Conservation (phyloP, 371 early-diverging fungal species). For the Lichtheimia ramosa region DNA sequence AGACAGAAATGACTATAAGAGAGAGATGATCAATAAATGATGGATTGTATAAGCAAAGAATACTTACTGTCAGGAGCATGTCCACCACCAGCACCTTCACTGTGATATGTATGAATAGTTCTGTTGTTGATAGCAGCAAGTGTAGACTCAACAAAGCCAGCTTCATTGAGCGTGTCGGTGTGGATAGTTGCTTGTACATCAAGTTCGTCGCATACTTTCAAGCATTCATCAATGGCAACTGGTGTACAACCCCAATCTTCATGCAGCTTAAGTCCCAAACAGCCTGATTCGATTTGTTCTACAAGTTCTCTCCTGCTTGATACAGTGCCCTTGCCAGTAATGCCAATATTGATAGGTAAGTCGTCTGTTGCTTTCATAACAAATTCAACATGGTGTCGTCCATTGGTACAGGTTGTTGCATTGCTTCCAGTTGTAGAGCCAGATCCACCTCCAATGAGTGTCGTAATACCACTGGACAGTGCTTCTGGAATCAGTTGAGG, state of each 20-base stretch:
- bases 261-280: constrained; percentile 89
- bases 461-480: constrained; percentile 83
- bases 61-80: constrained; percentile 82
- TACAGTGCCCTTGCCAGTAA: constrained; percentile 93
- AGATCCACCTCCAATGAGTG: constrained; percentile 92
- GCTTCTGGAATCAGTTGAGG: constrained; percentile 85
- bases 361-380: constrained; percentile 89
- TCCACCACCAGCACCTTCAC: constrained; percentile 97
- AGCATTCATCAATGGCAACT: constrained; percentile 86
- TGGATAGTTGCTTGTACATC: constrained; percentile 94
- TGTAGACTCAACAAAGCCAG: constrained; percentile 91
- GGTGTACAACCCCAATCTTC: constrained; percentile 96
- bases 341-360: constrained; percentile 87
- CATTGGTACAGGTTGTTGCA: constrained; percentile 94
- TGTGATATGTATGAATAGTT: constrained; percentile 93
- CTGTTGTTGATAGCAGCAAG: constrained; percentile 85
- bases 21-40: constrained; percentile 1
- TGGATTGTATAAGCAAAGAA: neutral
- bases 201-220: constrained; percentile 80
- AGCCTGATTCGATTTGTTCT: constrained; percentile 88
- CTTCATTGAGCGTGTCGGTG: constrained; percentile 93
- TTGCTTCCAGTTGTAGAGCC: constrained; percentile 94
- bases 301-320: constrained; percentile 61
- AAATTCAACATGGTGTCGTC: constrained; percentile 72
- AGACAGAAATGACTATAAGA: constrained; percentile 72